Percentiles rank a stretch among this genome's conserved stretches.
phyloP scores from a whole-genome alignment of 2,329 filamentous ascomycete genomes.

The Colletotrichum camelliae region DNA sequence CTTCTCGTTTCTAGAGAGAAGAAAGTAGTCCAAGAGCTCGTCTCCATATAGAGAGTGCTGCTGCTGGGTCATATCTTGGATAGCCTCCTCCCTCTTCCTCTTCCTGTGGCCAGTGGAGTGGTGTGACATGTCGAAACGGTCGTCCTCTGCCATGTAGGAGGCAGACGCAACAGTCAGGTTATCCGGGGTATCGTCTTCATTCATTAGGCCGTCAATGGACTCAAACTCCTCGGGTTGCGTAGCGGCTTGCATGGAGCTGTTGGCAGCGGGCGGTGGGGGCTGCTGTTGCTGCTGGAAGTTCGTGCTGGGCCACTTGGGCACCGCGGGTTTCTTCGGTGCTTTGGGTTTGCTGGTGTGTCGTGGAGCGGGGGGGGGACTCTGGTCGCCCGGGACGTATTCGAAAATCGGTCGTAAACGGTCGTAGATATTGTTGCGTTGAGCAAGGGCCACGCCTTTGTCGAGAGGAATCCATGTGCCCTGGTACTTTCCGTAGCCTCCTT shows the following conservation, averaged over 20 bases:
- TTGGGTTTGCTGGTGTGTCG: slow-evolving; percentile 91
- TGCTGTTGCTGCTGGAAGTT: slow-evolving; percentile 4
- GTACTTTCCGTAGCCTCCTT: slow-evolving; percentile 98
- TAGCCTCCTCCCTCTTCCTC: slow-evolving; percentile 73
- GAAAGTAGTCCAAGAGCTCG: slow-evolving; percentile 93
- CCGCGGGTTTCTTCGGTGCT: slow-evolving; percentile 69
- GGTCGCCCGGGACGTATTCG: slow-evolving; percentile 82
- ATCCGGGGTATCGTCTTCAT: slow-evolving; percentile 82
- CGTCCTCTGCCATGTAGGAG: slow-evolving; percentile 85
- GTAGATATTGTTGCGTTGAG: slow-evolving; percentile 84
- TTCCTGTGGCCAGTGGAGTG: slow-evolving; percentile 69
- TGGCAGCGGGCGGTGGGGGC: slow-evolving; percentile 13
- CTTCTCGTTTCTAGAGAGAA: slow-evolving; percentile 82
- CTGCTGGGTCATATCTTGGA: slow-evolving; percentile 73
- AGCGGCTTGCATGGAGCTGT: slow-evolving; percentile 28
- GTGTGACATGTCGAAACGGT: slow-evolving; percentile 74
- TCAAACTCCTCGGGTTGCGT: slow-evolving; percentile 65
- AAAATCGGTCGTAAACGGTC: slow-evolving; percentile 87
- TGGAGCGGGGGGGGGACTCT: slow-evolving; percentile 90
- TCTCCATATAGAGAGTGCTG: slow-evolving; percentile 93
- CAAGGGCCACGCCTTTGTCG: slow-evolving; percentile 78
- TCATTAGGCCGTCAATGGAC: slow-evolving; percentile 63
- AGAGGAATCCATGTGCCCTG: slow-evolving; percentile 98
- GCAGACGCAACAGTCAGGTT: slow-evolving; percentile 84
- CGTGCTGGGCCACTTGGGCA: slow-evolving; percentile 64